A percentile compares a stretch with the other conserved stretches of the same genome.
Evolutionary conservation across 345 rosid genomes (phyloP).

Genomic region (Lenwebbia sp.): DNA sequence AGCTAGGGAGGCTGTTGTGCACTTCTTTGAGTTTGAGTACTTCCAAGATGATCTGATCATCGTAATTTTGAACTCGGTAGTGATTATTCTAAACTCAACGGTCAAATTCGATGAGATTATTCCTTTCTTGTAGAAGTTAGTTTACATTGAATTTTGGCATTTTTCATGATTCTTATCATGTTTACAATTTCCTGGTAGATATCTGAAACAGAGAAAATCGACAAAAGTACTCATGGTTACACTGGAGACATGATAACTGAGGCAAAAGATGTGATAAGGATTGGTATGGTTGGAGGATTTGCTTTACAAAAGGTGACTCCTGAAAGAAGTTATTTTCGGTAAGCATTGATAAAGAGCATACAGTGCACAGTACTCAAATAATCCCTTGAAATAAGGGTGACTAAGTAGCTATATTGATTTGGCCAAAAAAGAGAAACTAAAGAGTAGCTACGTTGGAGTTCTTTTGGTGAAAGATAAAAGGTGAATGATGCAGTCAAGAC

Average conservation of each 20-base stretch:
- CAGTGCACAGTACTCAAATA: neutral
- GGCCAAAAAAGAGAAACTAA: neutral
- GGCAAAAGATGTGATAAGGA: slow-evolving; percentile 57
- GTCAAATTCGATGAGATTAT: neutral
- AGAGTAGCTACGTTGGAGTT: neutral
- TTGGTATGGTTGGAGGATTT: slow-evolving; percentile 77
- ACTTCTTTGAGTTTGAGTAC: slow-evolving; percentile 61
- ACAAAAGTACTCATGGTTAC: slow-evolving; percentile 39
- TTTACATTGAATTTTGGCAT: neutral
- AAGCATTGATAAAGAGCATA: slow-evolving; percentile 4
- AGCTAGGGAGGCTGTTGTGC: slow-evolving; percentile 70
- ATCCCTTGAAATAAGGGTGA: neutral
- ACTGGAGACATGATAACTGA: slow-evolving; percentile 45
- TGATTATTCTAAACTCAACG: neutral
- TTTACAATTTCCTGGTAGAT: slow-evolving; percentile 32
- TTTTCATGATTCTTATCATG: neutral
- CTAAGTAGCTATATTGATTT: neutral
- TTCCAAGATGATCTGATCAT: slow-evolving; percentile 59
- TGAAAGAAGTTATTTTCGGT: slow-evolving; percentile 85
- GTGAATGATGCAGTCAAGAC: neutral
- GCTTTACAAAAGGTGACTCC: slow-evolving; percentile 75
- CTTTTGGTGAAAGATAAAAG: neutral
- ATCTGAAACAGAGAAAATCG: slow-evolving; percentile 46
- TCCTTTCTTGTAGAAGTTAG: neutral
- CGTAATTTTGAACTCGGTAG: slow-evolving; percentile 64